Conservation (phyloP, 2,329 filamentous ascomycete genomes). For the Penicillium brasilianum region DNA sequence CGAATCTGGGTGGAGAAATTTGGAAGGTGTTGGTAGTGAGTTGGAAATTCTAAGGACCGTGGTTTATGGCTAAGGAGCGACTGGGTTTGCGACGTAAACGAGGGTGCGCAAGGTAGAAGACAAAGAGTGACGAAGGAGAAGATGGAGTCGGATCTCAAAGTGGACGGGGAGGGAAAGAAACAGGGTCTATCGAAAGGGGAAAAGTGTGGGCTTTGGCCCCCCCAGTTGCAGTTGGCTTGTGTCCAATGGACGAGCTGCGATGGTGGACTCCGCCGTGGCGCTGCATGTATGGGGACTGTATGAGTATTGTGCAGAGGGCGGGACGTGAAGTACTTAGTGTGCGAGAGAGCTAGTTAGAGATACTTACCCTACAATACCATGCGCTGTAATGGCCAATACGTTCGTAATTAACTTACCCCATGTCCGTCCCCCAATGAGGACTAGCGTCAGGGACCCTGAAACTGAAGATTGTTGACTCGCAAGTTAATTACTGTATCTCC, state of each 20-base stretch:
- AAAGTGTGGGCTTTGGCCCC: slow-evolving; percentile 6
- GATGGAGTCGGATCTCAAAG: slow-evolving; percentile 24
- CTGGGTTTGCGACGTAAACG: slow-evolving; percentile 21
- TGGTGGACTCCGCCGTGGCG: neutral
- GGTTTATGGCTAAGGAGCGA: slow-evolving; percentile 29
- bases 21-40: neutral
- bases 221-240: neutral
- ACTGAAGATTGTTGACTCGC: neutral
- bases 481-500: too few species aligned
- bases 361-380: neutral
- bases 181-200: slow-evolving; percentile 20
- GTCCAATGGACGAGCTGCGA: neutral
- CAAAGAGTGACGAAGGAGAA: slow-evolving; percentile 31
- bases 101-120: slow-evolving; percentile 25
- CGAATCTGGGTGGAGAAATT: slow-evolving; percentile 18
- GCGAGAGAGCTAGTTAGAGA: accelerated
- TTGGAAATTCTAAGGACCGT: slow-evolving; percentile 21
- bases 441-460: slow-evolving; percentile 19
- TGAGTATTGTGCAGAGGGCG: neutral
- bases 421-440: slow-evolving; percentile 1
- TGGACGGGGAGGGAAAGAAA: slow-evolving; percentile 23
- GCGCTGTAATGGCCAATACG: neutral
- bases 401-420: slow-evolving; percentile 3
- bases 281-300: neutral
- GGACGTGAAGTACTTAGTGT: neutral